Evolutionary conservation across 768 basidiomycete species (phyloP).

Genomic region (Mycena albidolilacea): DNA sequence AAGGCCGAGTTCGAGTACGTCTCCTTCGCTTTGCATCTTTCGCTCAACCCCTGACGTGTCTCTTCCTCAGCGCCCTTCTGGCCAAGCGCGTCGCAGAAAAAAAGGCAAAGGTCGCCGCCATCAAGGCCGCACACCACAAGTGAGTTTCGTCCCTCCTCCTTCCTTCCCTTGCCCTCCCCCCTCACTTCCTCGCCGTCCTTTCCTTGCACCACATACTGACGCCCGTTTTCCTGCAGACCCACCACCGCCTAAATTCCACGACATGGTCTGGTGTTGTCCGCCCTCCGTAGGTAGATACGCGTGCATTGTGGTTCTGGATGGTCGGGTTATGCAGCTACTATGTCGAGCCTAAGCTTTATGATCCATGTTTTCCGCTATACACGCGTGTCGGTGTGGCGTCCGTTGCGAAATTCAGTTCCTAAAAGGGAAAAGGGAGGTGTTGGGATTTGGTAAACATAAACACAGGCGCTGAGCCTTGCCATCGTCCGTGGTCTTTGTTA

Average conservation of each 20-base stretch:
- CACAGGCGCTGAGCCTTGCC: too few relatives aligned
- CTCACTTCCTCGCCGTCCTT: not conserved
- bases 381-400: too few relatives aligned
- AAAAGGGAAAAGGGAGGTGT: too few relatives aligned
- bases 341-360: constrained; percentile 36
- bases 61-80: constrained; percentile 68
- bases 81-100: constrained; percentile 94
- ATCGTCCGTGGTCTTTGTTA: too few relatives aligned
- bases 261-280: constrained; percentile 5
- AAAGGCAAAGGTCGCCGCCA: constrained; percentile 91
- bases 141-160: constrained; percentile 44
- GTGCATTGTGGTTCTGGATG: constrained; percentile 13
- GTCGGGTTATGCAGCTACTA: constrained; percentile 35
- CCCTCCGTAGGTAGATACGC: constrained; percentile 29
- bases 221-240: constrained; percentile 5
- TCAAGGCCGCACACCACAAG: constrained; percentile 89
- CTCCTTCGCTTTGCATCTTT: constrained; percentile 7
- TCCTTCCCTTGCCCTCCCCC: not conserved
- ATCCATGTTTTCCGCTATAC: constrained; percentile 29
- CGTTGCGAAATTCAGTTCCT: too few relatives aligned
- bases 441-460: too few relatives aligned
- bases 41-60: not conserved
- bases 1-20: constrained; percentile 93
- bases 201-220: not conserved
- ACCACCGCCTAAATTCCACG: constrained; percentile 29